Conservation (phyloP, 495 filamentous ascomycete genomes). For the Neurospora discreta region DNA sequence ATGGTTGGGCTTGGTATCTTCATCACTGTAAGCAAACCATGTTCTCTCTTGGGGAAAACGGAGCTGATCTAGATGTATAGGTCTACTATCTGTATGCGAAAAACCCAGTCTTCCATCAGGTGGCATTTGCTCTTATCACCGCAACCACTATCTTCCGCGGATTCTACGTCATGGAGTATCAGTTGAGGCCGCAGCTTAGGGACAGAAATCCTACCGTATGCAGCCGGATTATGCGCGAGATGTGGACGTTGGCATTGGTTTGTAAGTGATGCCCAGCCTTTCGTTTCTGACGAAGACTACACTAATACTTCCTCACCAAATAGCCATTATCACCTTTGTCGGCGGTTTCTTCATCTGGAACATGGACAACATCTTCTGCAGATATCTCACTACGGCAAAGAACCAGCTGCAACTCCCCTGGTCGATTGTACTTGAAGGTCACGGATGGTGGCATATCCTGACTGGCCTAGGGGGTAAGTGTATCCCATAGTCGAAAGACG, state of each 20-base stretch:
- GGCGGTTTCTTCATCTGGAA: constrained; percentile 81
- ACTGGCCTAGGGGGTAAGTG: constrained; percentile 20
- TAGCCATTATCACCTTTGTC: constrained; percentile 64
- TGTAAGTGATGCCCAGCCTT: constrained; percentile 8
- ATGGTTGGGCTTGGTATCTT: constrained; percentile 57
- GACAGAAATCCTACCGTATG: constrained; percentile 41
- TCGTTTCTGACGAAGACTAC: background rate
- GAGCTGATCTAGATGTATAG: constrained; percentile 8
- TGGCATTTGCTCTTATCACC: constrained; percentile 75
- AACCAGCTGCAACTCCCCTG: constrained; percentile 71
- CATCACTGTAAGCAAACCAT: constrained; percentile 50
- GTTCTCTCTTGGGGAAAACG: background rate
- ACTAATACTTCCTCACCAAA: background rate
- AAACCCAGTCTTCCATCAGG: constrained; percentile 87
- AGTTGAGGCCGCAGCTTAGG: constrained; percentile 50
- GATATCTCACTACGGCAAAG: constrained; percentile 56
- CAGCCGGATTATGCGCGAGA: constrained; percentile 66
- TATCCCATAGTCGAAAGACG: background rate
- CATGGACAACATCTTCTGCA: constrained; percentile 75
- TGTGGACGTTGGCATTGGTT: constrained; percentile 43
- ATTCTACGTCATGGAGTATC: constrained; percentile 84
- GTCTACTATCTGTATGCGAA: constrained; percentile 90
- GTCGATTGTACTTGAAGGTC: constrained; percentile 82
- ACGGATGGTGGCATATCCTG: constrained; percentile 89
- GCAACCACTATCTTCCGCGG: constrained; percentile 62